Evolutionary conservation across 441 rosid genomes (phyloP), one percentile per base, ranked within the genome.

Genomic region (Geranium incanum): DNA sequence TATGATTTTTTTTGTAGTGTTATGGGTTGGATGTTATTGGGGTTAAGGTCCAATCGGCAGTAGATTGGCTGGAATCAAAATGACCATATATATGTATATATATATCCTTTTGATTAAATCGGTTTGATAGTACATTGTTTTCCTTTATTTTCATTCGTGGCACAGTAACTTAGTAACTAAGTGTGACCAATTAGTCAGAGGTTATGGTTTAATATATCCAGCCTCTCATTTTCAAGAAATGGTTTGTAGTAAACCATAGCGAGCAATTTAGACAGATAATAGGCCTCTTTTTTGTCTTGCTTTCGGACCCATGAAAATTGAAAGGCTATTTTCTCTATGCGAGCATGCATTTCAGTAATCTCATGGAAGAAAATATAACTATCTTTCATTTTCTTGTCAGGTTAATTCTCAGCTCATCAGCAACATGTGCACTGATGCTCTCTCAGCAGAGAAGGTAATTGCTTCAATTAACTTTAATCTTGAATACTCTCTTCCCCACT

Each of bases 381-480:
- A 64, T 43, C 5, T 75, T 57, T 41, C 23, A 19, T 70, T 21
- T 36, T 72, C 0, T 74, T 1, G 7, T 38, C 86, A 95, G 99
- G 94, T 93, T 63, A 95, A 95, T 83, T 91, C 99, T 37, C 99
- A 92, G 83, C 96, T 95, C 79, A 93, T 95, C 79, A 93, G 99
- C 86, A 95, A 95, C 81, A 87, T 87, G 72, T 95, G 99, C 83
- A 92, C 91, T 11, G 99, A 95, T 81, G 99, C 99, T 68, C 96
- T 95, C 43, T 95, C 99, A 41, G 98, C 99, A 19, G 99, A 91
- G 87, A 95, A 95, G 99, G 99, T 95, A 81, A 70, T 62, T 57
- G 23, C 23, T 6, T 15, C 23, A 16, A 57, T 18, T 66, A 9
- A 3, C 8, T 66, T 33, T 66, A 9, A 3, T 33, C 5, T 36